Evolutionary conservation across 176 grass and related monocot species (phyloP), one percentile per base, ranked within the genome.

Genomic region (Hsuehochloa calcarea): DNA sequence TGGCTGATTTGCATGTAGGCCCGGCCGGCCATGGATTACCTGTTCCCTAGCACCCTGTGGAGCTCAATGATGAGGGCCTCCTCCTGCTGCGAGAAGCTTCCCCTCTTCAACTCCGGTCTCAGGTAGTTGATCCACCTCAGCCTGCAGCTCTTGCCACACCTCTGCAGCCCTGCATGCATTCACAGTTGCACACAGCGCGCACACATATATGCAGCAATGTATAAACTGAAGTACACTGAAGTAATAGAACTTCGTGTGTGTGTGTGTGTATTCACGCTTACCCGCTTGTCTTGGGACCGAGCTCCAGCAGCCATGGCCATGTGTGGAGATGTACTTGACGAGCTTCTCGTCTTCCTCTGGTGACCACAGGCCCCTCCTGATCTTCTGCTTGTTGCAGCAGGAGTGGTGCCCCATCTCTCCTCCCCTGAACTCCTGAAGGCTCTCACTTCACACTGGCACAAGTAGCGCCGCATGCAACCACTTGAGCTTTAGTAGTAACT

Each of bases 91-190:
- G 93, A 94, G 93, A 99, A 99, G 88, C 94, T 96, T 5, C 97
- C 97, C 82, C 97, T 90, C 85, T 99, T 99, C n/a, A 99, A 79
- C 78, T 99, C 97, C 51, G 93, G 97, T 62, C 97, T 92, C 65
- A 99, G 93, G 80, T 99, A 99, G 88, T 99, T 99, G 90, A 99
- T 99, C 97, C 97, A 99, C 87, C 97, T 75, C 83, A 99, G 88
- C 85, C 97, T 96, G 90, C 97, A 99, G 85, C 97, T 99, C 89
- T 99, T 99, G 49, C 97, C 97, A 38, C 97, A 99, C 86, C 97
- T 92, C 88, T 91, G 93, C 84, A 99, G 61, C 31, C 97, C 97
- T 98, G 82, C 59, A 40, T 27, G 22, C 20, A 27, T 6, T 6
- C 38, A 85, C 7, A 22, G 31, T 15, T 14, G 13, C 50, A 52